phyloP scores from a whole-genome alignment of 2,329 filamentous ascomycete species.

The Trichoderma cornu-damae region DNA sequence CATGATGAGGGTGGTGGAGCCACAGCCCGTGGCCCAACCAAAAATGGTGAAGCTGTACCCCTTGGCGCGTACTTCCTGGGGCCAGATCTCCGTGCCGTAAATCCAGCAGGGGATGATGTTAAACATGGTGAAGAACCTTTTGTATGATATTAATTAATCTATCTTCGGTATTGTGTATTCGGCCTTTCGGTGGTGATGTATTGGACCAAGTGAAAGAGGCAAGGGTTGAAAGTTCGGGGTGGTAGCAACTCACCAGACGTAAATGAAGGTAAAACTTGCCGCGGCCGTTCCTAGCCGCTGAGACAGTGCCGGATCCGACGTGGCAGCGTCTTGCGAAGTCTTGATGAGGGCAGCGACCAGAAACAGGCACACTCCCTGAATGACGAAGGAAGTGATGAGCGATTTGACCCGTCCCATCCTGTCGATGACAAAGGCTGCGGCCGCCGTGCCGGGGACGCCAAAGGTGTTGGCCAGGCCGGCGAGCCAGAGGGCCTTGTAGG shows the following conservation, averaged over 20 bases:
- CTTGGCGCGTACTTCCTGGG: conserved; percentile 52
- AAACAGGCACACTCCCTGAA: conserved; percentile 29
- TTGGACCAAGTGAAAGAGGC: background rate
- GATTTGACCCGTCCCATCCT: conserved; percentile 39
- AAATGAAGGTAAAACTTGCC: conserved; percentile 26
- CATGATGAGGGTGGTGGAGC: conserved; percentile 49
- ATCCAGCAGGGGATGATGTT: conserved; percentile 33
- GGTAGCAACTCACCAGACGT: conserved; percentile 24
- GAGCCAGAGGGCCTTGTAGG: conserved; percentile 33
- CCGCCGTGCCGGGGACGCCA: conserved; percentile 47
- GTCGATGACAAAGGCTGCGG: conserved; percentile 48
- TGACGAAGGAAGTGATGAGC: conserved; percentile 29
- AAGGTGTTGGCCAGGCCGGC: conserved; percentile 48
- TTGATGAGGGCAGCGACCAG: conserved; percentile 33
- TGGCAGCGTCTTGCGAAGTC: conserved; percentile 21
- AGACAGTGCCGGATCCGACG: conserved; percentile 18
- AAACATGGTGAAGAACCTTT: conserved; percentile 32
- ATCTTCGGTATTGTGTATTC: background rate
- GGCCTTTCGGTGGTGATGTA: background rate
- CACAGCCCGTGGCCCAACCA: conserved; percentile 54
- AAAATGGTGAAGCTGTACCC: conserved; percentile 55
- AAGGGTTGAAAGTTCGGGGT: background rate
- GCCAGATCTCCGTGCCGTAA: conserved; percentile 50
- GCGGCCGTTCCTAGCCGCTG: conserved; percentile 22
- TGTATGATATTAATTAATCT: conserved; percentile 2